These are phyloP conservation scores for Apophysomyces trapeziformis DNA, from an alignment of 371 early-diverging fungal genomes.

Conservation along the genomic window DNA sequence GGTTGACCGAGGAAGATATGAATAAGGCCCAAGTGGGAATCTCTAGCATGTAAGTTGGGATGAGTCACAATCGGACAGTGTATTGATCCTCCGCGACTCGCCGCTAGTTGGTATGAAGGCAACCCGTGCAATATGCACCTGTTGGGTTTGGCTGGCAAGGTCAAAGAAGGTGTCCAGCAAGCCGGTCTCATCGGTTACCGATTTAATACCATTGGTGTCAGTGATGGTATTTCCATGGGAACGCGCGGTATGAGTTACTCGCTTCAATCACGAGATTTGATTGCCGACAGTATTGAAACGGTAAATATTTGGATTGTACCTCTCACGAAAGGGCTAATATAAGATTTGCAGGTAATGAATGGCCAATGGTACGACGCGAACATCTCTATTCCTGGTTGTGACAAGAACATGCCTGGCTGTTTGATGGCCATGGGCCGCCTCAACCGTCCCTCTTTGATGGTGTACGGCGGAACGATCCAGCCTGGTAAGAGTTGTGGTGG, in stretches of 20 bases:
- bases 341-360: slow-evolving; percentile 60
- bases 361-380: slow-evolving; percentile 97
- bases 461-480: slow-evolving; percentile 91
- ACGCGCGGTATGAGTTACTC: slow-evolving; percentile 96
- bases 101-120: slow-evolving; percentile 91
- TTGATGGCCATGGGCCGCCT: slow-evolving; percentile 95
- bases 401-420: slow-evolving; percentile 99
- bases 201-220: slow-evolving; percentile 97
- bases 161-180: slow-evolving; percentile 90
- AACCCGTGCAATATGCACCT: slow-evolving; percentile 99
- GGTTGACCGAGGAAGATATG: slow-evolving; percentile 83
- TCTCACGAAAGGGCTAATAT: background rate
- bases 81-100: slow-evolving; percentile 8
- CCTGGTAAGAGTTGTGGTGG: slow-evolving; percentile 73
- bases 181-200: slow-evolving; percentile 92
- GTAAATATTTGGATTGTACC: slow-evolving; percentile 44
- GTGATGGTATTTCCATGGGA: slow-evolving; percentile 97
- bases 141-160: slow-evolving; percentile 81
- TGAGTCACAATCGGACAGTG: slow-evolving; percentile 11
- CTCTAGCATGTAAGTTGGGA: slow-evolving; percentile 77
- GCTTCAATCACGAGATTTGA: slow-evolving; percentile 95
- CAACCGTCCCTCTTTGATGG: slow-evolving; percentile 95
- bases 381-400: slow-evolving; percentile 87
- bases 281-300: slow-evolving; percentile 98
- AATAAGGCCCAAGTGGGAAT: slow-evolving; percentile 92